Evolutionary conservation across 768 basidiomycete genomes (phyloP), one percentile per base, ranked within the genome.

Genomic region (Tricholoma terreum): DNA sequence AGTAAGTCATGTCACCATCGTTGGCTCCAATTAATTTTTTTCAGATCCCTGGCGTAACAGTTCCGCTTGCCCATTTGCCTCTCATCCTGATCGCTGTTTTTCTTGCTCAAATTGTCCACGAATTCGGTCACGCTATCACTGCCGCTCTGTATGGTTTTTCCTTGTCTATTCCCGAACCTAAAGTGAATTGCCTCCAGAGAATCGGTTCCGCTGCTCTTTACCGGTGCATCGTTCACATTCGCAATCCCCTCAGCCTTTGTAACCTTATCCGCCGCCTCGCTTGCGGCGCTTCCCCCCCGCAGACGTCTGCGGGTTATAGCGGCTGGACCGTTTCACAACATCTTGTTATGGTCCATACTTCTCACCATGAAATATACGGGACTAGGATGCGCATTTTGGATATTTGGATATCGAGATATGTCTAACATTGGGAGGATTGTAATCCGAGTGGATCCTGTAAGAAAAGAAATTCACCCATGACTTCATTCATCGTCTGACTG

Each of bases 11-110:
- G 1, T 14, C 38, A 24, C 12, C 14, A 31, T 21, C n/a, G 27
- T 35, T 11, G 22, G 8, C 19, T 15, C 4, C 10, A 27, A 17
- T 17, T 4, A 31, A 33, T 5, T 9, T 15, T n/a, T 19, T 52
- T 15, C 61, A 93, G 91, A 85, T 95, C 35, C 92, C 93, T 19
- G 92, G 92, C 1, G 59, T 92, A 6, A 95, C 90, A 2, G 83
- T 90, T 1, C 92, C 92, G 1, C 64, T 91, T n/a, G 71, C 73
- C 22, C 85, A 94, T 65, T 65, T 90, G 1, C 88, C 88, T 4
- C 61, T 85, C 14, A 81, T 94, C 49, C 61, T 93, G 6, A 31
- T 81, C 6, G 80, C 86, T 0, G 76, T 94, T 14, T 76, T 86
- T 46, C 21, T 82, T 8, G 80, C 81, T 54, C 92, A 93, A 69